Conservation (phyloP, 2,329 filamentous ascomycete species). For the Neofusicoccum ribis region DNA sequence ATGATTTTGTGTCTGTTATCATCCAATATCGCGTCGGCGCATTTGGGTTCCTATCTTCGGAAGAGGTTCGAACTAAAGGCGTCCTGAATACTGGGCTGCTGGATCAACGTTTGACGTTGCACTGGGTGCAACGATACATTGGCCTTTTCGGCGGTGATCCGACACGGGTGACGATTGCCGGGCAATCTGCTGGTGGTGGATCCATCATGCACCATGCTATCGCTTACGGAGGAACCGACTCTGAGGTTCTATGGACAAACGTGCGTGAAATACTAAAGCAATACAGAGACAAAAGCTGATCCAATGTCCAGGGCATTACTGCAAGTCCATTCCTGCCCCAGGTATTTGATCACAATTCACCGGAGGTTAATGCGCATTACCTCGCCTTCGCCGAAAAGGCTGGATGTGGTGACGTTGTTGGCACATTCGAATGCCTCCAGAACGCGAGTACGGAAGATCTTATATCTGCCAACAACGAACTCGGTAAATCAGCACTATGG, state of each 20-base stretch:
- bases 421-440: conserved; percentile 55
- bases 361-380: conserved; percentile 55
- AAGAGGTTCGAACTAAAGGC: conserved; percentile 50
- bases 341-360: conserved; percentile 56
- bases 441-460: conserved; percentile 53
- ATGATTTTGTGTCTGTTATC: conserved; percentile 55
- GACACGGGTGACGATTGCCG: conserved; percentile 34
- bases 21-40: conserved; percentile 60
- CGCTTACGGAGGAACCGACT: conserved; percentile 34
- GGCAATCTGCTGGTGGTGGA: conserved; percentile 42
- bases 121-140: conserved; percentile 54
- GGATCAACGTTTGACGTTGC: conserved; percentile 52
- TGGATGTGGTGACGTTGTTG: conserved; percentile 42
- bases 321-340: conserved; percentile 57
- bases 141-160: conserved; percentile 49
- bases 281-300: background rate
- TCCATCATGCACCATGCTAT: conserved; percentile 41
- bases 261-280: conserved; percentile 23
- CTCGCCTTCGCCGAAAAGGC: conserved; percentile 47
- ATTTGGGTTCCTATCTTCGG: conserved; percentile 63
- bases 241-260: conserved; percentile 14
- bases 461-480: conserved; percentile 55
- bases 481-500: conserved; percentile 53
- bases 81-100: conserved; percentile 42
- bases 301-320: conserved; percentile 20